Percentiles rank a stretch among this genome's conserved stretches.
These are phyloP conservation scores for Daedaleopsis nitida DNA, from an alignment of 768 basidiomycete genomes.

Conservation along the genomic window DNA sequence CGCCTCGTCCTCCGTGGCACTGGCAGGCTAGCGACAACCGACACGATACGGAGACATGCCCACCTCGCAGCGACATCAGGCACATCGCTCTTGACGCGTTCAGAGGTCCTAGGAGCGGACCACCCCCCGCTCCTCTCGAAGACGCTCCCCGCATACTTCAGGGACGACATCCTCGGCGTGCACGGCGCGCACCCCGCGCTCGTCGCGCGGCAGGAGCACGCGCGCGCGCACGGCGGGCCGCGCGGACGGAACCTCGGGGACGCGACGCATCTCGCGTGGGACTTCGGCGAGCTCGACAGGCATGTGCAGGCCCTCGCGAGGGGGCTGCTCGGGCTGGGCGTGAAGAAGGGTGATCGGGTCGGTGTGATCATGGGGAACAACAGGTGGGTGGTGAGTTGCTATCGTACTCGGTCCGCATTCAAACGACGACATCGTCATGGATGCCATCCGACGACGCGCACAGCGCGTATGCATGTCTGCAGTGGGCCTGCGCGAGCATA, in stretches of 20 bases:
- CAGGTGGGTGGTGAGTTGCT: slow-evolving; percentile 60
- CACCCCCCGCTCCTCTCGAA: slow-evolving; percentile 55
- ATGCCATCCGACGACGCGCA: too few relatives aligned
- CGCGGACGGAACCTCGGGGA: slow-evolving; percentile 47
- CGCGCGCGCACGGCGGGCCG: slow-evolving; percentile 64
- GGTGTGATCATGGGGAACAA: slow-evolving; percentile 86
- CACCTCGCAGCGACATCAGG: too few relatives aligned
- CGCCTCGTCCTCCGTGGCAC: background rate
- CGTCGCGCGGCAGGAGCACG: slow-evolving; percentile 60
- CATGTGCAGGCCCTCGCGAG: slow-evolving; percentile 70
- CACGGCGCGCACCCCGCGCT: slow-evolving; percentile 59
- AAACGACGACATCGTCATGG: too few relatives aligned
- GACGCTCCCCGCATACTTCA: slow-evolving; percentile 67
- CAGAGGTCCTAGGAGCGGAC: slow-evolving; percentile 57
- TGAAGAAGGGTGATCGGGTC: slow-evolving; percentile 74
- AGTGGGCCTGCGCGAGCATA: slow-evolving; percentile 85
- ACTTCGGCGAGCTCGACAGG: slow-evolving; percentile 66
- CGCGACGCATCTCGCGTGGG: slow-evolving; percentile 66
- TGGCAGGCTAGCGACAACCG: background rate
- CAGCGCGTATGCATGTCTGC: slow-evolving; percentile 78
- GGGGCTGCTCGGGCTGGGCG: slow-evolving; percentile 69
- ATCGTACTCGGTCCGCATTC: too few relatives aligned
- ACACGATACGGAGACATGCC: background rate
- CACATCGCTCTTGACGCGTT: slow-evolving; percentile 26
- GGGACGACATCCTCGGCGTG: slow-evolving; percentile 51